Percentiles rank a stretch among this genome's conserved stretches.
These are phyloP conservation scores for Hygrophoropsis aurantiaca DNA, from an alignment of 768 basidiomycete genomes.

Conservation along the genomic window DNA sequence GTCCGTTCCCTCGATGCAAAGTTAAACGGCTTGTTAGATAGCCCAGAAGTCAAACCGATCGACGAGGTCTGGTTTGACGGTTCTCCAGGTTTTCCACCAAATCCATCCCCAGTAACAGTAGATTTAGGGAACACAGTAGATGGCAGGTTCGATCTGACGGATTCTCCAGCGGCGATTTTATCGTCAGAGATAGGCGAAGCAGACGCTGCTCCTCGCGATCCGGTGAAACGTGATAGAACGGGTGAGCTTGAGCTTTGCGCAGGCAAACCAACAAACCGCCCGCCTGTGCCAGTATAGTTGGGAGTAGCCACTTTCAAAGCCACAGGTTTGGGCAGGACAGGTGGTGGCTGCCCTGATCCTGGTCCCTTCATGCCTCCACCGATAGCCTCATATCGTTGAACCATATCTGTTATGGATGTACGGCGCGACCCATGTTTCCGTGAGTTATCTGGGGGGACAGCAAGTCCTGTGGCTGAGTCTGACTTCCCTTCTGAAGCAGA, in stretches of 20 bases:
- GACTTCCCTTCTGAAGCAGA: constrained; percentile 41
- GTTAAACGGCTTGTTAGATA: constrained; percentile 20
- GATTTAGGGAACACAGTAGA: constrained; percentile 6
- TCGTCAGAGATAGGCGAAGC: constrained; percentile 6
- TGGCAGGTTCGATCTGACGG: constrained; percentile 18
- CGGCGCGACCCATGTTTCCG: constrained; percentile 46
- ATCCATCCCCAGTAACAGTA: constrained; percentile 16
- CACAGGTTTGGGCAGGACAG: constrained; percentile 26
- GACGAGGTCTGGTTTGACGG: constrained; percentile 15
- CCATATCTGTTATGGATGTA: constrained; percentile 85
- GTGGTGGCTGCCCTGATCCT: constrained; percentile 29
- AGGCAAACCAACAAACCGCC: constrained; percentile 17
- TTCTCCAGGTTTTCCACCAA: constrained; percentile 11
- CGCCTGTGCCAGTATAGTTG: constrained; percentile 12
- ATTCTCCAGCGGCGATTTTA: constrained; percentile 9
- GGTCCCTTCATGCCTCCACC: constrained; percentile 36
- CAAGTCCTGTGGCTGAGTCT: constrained; percentile 36
- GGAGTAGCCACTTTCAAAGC: constrained; percentile 17
- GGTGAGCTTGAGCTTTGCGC: constrained; percentile 22
- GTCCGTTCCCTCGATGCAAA: constrained; percentile 10
- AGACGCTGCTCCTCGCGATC: constrained; percentile 16
- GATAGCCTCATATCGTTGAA: constrained; percentile 77
- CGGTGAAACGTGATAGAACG: constrained; percentile 17
- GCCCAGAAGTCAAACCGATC: constrained; percentile 19
- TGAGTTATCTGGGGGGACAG: constrained; percentile 48